Evolutionary conservation across 164 flowering plant genomes (phyloP).

Genomic region (Umbilicus rupestris): DNA sequence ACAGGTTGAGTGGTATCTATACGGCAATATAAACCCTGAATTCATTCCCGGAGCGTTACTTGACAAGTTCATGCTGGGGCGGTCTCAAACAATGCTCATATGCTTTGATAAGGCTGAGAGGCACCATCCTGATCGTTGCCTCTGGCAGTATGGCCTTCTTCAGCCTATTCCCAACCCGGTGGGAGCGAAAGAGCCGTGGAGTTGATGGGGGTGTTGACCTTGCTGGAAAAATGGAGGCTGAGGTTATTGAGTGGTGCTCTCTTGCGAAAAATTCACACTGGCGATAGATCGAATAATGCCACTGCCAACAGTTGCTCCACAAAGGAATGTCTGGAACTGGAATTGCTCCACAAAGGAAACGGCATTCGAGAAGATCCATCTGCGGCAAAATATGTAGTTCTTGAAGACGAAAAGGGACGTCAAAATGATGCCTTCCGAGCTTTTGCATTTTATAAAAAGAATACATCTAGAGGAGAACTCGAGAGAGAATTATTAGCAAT

Average conservation of each 20-base stretch:
- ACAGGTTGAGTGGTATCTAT: conserved; percentile 66
- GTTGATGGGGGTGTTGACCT: conserved; percentile 65
- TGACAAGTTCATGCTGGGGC: conserved; percentile 33
- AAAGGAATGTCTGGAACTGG: background rate
- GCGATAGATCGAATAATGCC: no score
- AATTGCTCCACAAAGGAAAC: background rate
- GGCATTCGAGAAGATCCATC: background rate
- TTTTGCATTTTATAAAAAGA: no score
- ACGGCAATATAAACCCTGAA: conserved; percentile 26
- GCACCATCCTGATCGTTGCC: conserved; percentile 64
- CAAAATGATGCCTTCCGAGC: background rate
- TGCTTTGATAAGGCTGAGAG: conserved; percentile 75
- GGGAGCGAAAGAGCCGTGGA: conserved; percentile 64
- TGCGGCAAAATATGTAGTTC: background rate
- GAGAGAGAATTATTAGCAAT: no score
- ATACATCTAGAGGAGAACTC: no score
- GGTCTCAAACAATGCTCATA: conserved; percentile 62
- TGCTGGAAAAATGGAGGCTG: conserved; percentile 41
- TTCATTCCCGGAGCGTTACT: conserved; percentile 37
- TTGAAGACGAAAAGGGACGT: background rate
- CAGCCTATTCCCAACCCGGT: conserved; percentile 51
- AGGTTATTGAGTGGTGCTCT: conserved; percentile 46
- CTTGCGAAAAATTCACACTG: no score
- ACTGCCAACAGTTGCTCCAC: background rate
- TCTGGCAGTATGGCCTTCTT: conserved; percentile 48